Percentiles rank a stretch among this genome's conserved stretches.
phyloP scores from a whole-genome alignment of 2,329 filamentous ascomycete species.

The Fusarium drepaniforme region DNA sequence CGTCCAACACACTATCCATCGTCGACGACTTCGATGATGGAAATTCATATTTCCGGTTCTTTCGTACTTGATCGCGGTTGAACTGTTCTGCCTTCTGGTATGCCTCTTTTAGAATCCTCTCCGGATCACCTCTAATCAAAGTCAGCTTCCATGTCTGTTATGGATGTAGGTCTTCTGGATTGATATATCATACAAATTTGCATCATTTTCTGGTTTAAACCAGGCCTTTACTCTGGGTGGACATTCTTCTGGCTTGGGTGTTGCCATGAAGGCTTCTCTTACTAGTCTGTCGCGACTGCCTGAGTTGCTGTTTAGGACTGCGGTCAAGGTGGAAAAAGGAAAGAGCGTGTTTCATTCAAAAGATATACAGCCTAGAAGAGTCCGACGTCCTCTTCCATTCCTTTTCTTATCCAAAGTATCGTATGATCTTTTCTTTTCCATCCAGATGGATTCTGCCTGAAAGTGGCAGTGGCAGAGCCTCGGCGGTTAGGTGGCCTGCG shows the following conservation, averaged over 20 bases:
- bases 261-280: neutral
- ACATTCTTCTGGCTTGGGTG: neutral
- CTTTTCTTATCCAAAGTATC: no score
- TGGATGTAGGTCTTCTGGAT: neutral
- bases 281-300: neutral
- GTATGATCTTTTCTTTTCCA: no score
- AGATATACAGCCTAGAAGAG: no score
- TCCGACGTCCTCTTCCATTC: no score
- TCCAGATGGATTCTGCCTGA: no score
- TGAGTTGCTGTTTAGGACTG: no score
- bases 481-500: neutral
- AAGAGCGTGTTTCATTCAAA: no score
- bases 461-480: neutral
- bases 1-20: slow-evolving; percentile 3
- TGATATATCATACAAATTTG: neutral
- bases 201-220: slow-evolving; percentile 2
- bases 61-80: slow-evolving; percentile 1
- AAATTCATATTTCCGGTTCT: neutral
- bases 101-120: slow-evolving; percentile 6
- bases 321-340: no score
- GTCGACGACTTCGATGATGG: neutral
- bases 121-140: neutral
- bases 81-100: slow-evolving; percentile 13
- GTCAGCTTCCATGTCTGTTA: neutral
- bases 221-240: neutral